Evolutionary conservation across 2,329 filamentous ascomycete genomes (phyloP).

Genomic region (Neofusicoccum sp.): DNA sequence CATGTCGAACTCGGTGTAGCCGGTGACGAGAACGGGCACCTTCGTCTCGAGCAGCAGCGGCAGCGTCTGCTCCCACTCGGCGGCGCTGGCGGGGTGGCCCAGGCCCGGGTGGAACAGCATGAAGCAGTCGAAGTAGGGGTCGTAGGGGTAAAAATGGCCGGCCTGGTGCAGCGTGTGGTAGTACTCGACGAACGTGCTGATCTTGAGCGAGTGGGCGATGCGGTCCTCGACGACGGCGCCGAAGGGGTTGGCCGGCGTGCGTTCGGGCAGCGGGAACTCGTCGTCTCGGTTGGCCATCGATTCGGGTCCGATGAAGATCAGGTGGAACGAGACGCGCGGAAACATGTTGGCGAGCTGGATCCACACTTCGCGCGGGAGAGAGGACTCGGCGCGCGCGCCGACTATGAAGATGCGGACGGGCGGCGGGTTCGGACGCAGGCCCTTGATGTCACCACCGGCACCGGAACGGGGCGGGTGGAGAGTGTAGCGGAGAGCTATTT

Average conservation of each 20-base stretch:
- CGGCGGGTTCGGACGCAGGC: slow-evolving; percentile 78
- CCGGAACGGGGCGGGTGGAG: slow-evolving; percentile 84
- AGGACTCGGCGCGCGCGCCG: slow-evolving; percentile 95
- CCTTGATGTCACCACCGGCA: slow-evolving; percentile 70
- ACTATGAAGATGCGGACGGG: slow-evolving; percentile 90
- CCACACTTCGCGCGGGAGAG: slow-evolving; percentile 90
- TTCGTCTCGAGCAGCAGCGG: slow-evolving; percentile 92
- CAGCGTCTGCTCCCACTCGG: slow-evolving; percentile 91
- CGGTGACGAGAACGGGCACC: slow-evolving; percentile 88
- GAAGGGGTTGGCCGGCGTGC: slow-evolving; percentile 83
- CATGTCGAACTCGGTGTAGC: slow-evolving; percentile 95
- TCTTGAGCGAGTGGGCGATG: slow-evolving; percentile 85
- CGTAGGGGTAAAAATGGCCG: slow-evolving; percentile 87
- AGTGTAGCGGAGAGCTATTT: slow-evolving; percentile 82
- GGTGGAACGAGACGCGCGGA: slow-evolving; percentile 82
- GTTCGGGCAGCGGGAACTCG: slow-evolving; percentile 86
- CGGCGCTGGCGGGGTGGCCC: slow-evolving; percentile 86
- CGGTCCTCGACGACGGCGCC: slow-evolving; percentile 93
- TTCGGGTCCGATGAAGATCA: slow-evolving; percentile 94
- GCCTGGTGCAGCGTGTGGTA: slow-evolving; percentile 95
- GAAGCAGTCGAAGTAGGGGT: slow-evolving; percentile 98
- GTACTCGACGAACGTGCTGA: slow-evolving; percentile 96
- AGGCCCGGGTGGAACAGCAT: slow-evolving; percentile 95
- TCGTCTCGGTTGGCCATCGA: slow-evolving; percentile 91
- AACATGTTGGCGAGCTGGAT: slow-evolving; percentile 92